These are phyloP conservation scores for Aureobasidium pullulans DNA, from an alignment of 2,329 filamentous ascomycete genomes.

Conservation along the genomic window DNA sequence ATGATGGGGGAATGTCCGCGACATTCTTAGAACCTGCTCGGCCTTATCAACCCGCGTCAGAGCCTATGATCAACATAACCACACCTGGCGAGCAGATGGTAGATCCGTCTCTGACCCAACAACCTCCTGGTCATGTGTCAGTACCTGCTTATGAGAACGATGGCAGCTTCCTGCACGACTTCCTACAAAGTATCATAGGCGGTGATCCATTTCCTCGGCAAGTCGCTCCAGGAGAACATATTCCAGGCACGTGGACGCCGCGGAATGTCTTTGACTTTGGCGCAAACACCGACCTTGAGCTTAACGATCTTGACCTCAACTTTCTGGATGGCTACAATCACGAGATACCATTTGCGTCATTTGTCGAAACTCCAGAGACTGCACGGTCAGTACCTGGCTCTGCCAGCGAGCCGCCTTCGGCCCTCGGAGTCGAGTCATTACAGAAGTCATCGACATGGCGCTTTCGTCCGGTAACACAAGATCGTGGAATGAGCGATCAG, in stretches of 20 bases:
- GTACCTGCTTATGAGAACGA: conserved; percentile 3
- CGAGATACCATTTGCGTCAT: conserved; percentile 35
- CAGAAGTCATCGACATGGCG: conserved; percentile 39
- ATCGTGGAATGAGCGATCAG: conserved; percentile 29
- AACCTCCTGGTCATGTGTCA: not conserved
- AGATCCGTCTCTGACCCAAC: not conserved
- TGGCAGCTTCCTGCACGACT: conserved; percentile 12
- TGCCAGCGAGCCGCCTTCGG: conserved; percentile 24
- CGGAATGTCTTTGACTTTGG: conserved; percentile 39
- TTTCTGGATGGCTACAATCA: conserved; percentile 40
- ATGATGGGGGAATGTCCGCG: not conserved
- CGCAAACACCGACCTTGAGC: conserved; percentile 38
- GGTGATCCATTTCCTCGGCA: not conserved
- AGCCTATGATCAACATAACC: conserved; percentile 6
- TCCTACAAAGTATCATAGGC: conserved; percentile 14
- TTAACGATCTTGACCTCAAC: conserved; percentile 39
- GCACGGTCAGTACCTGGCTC: conserved; percentile 18
- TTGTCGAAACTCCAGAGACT: conserved; percentile 25
- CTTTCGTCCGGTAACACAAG: conserved; percentile 33
- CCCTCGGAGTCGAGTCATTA: conserved; percentile 28
- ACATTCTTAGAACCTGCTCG: not conserved
- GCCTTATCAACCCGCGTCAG: not conserved
- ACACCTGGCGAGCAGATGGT: not conserved
- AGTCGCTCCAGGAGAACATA: not conserved
- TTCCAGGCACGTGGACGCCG: conserved; percentile 34